A percentile compares a stretch with the other conserved stretches of the same genome.
These are phyloP conservation scores for Streptanthus diversifolius DNA, from an alignment of 345 rosid genomes.

Conservation along the genomic window DNA sequence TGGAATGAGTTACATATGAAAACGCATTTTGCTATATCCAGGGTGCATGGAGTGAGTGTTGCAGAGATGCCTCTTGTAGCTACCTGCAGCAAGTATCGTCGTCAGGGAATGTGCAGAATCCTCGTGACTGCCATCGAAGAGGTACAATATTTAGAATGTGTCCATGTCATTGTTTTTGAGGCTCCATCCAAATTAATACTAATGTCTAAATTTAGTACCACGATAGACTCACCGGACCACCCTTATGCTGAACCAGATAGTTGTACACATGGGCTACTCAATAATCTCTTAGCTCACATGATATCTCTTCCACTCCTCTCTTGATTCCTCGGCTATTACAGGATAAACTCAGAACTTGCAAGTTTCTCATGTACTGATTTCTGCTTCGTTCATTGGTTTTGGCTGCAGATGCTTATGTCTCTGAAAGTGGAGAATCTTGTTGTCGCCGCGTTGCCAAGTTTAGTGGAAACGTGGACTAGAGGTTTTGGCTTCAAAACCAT, in stretches of 20 bases:
- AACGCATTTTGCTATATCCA: slow-evolving; percentile 31
- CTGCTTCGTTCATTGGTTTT: slow-evolving; percentile 8
- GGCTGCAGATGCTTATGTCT: slow-evolving; percentile 62
- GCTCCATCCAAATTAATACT: background rate
- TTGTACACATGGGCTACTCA: background rate
- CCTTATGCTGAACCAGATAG: background rate
- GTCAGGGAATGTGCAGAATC: slow-evolving; percentile 88
- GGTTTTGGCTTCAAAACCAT: slow-evolving; percentile 76
- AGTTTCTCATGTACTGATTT: background rate
- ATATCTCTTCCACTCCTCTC: background rate
- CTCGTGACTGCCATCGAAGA: slow-evolving; percentile 77
- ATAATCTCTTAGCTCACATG: background rate
- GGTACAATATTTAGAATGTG: slow-evolving; percentile 40
- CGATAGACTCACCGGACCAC: background rate
- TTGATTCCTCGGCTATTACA: background rate
- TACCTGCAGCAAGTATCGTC: slow-evolving; percentile 82
- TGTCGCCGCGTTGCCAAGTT: slow-evolving; percentile 78
- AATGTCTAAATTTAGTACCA: background rate
- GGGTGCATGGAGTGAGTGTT: slow-evolving; percentile 75
- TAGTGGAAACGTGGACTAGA: slow-evolving; percentile 78
- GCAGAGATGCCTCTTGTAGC: slow-evolving; percentile 99
- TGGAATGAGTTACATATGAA: background rate
- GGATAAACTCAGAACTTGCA: background rate
- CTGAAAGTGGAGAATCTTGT: slow-evolving; percentile 82
- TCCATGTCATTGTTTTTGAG: background rate